These are phyloP conservation scores for Suillus paluster DNA, from an alignment of 768 basidiomycete genomes.

Conservation along the genomic window DNA sequence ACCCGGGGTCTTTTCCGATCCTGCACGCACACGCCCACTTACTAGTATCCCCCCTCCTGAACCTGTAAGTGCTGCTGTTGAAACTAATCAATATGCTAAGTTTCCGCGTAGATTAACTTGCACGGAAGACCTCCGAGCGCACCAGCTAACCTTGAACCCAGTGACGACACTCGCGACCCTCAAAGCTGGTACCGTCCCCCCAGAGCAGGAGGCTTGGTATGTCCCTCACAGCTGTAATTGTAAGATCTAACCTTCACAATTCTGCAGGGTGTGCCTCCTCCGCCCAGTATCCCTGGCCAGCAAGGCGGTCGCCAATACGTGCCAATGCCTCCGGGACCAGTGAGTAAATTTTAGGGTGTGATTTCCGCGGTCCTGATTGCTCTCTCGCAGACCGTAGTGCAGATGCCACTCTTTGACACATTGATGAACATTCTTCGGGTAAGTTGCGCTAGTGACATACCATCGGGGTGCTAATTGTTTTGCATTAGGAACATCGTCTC, in stretches of 20 bases:
- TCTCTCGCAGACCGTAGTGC: slow-evolving; percentile 55
- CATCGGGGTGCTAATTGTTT: slow-evolving; percentile 12
- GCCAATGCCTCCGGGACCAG: slow-evolving; percentile 57
- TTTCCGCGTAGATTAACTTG: background rate
- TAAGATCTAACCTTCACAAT: background rate
- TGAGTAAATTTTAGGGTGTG: slow-evolving; percentile 36
- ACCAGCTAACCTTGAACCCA: slow-evolving; percentile 22
- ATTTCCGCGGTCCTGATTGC: slow-evolving; percentile 6
- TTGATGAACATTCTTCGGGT: slow-evolving; percentile 73
- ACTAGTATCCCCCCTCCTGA: slow-evolving; percentile 29
- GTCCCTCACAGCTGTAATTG: slow-evolving; percentile 4
- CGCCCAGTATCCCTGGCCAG: slow-evolving; percentile 29
- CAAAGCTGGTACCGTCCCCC: slow-evolving; percentile 29
- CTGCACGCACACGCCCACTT: background rate
- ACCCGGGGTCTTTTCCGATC: slow-evolving; percentile 14
- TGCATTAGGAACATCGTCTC: slow-evolving; percentile 68
- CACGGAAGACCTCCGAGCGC: slow-evolving; percentile 25
- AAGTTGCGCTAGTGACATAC: slow-evolving; percentile 23
- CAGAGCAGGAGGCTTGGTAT: slow-evolving; percentile 18
- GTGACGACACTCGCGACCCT: slow-evolving; percentile 19
- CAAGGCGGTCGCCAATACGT: slow-evolving; percentile 36
- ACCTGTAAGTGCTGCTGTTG: slow-evolving; percentile 18
- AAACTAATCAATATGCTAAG: background rate
- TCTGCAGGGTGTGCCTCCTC: slow-evolving; percentile 31
- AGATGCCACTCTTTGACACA: slow-evolving; percentile 70